Base-by-base conservation (phyloP, 306 rosid species). In the Lathyrus sativus region DNA sequence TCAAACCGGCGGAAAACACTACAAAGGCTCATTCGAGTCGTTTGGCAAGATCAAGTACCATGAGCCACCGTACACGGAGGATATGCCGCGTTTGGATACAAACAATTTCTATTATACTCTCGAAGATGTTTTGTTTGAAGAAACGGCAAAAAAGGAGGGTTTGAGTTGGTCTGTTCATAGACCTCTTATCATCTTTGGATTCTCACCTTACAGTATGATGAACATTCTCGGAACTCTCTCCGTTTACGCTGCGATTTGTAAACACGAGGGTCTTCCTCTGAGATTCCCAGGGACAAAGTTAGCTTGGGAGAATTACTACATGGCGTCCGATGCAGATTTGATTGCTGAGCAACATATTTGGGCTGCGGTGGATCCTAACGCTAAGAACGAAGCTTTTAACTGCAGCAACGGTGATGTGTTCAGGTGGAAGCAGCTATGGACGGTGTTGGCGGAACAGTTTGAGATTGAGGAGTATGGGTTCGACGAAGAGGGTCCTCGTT, bases 331-430 rank as follows among this genome's bases (percentile, higher is more conserved):
- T 66, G 93, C 91, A 0, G 93, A 89, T 82, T 74, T 88, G 81
- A 75, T 86, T 6, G 96, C 92, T 0, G 96, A 89, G 83, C 96
- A 89, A 63, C 92, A 89, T 2, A 85, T 87, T 17, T 86, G 92
- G 96, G 89, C 90, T 1, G 87, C 87, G 49, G 92, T 87, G 61
- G 96, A 89, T 44, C 90, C 88, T 0, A 67, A 86, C 42, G 89
- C 90, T 0, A 61, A 70, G 62, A 85, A 89, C 41, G 90, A 89
- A 26, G 90, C 86, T 0, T 89, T 89, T 14, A 89, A 89, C 54
- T 70, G 77, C 49, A 85, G 64, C 70, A 86, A 86, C 7, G 90
- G 90, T 3, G 90, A 86, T 41, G 87, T 86, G 3, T 89, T 77
- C 48, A 85, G 59, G 72, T 86, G 96, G 92, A 89, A 89, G 71